These are phyloP conservation scores for Ophiostoma triangulosporum DNA, from an alignment of 2,329 filamentous ascomycete species.

Conservation along the genomic window DNA sequence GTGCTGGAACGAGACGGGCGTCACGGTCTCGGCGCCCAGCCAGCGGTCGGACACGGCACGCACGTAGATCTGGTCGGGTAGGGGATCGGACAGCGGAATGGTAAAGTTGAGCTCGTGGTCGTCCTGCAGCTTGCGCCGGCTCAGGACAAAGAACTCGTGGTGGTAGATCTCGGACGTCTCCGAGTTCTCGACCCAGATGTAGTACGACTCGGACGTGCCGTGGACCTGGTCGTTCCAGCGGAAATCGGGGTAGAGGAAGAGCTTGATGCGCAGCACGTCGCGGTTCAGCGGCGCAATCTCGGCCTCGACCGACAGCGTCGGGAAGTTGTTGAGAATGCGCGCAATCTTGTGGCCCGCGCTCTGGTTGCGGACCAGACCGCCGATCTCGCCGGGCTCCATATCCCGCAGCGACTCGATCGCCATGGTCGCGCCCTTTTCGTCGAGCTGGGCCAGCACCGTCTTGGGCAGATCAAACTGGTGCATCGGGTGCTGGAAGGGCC, in stretches of 20 bases:
- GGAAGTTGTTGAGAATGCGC: slow-evolving; percentile 78
- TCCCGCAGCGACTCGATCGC: slow-evolving; percentile 78
- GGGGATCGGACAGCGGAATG: slow-evolving; percentile 82
- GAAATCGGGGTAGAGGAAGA: slow-evolving; percentile 81
- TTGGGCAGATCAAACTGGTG: slow-evolving; percentile 87
- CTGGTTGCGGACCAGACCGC: slow-evolving; percentile 79
- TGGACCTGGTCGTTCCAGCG: slow-evolving; percentile 89
- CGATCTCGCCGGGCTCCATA: slow-evolving; percentile 87
- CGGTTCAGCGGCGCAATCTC: slow-evolving; percentile 93
- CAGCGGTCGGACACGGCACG: slow-evolving; percentile 88
- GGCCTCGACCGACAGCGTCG: slow-evolving; percentile 76
- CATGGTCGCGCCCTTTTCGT: slow-evolving; percentile 40
- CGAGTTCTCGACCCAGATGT: slow-evolving; percentile 98
- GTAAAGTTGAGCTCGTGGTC: slow-evolving; percentile 98
- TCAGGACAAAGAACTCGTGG: slow-evolving; percentile 92
- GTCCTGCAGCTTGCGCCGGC: slow-evolving; percentile 76
- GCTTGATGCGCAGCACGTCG: slow-evolving; percentile 82
- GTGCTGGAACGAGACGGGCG: slow-evolving; percentile 92
- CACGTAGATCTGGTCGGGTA: slow-evolving; percentile 93
- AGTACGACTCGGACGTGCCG: slow-evolving; percentile 90
- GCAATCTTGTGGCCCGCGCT: slow-evolving; percentile 72
- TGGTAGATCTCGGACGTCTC: slow-evolving; percentile 97
- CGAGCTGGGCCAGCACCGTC: slow-evolving; percentile 69
- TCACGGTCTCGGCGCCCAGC: slow-evolving; percentile 92
- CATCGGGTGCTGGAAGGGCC: slow-evolving; percentile 89